Base-by-base conservation (phyloP, 176 grass and related monocot genomes). In the Phoenix dactylifera region DNA sequence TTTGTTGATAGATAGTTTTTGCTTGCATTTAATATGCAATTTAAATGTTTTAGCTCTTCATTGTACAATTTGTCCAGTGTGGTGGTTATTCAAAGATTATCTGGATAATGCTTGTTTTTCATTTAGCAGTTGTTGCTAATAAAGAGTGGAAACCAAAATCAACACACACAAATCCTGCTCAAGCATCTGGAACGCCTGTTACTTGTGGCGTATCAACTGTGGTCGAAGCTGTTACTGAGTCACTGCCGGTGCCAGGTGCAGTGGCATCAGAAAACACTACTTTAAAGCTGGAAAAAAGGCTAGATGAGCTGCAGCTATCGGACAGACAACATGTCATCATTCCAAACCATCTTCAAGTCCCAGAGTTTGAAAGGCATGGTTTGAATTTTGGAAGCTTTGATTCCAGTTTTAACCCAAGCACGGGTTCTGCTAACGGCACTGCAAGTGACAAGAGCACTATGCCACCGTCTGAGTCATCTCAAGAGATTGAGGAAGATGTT, bases 131-230 rank as follows among this genome's bases (percentile, higher is more conserved):
- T 81, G 71, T 78, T 75, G 79, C 66, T 59, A 84, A 82, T 70
- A 95, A 95, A 79, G 90, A 89, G 62, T 95, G 90, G 90, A 95
- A 95, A 64, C 86, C 86, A 75, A 95, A 95, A 75, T 69, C 83
- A 72, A 81, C 68, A 54, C 78, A 75, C 35, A 67, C 18, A 64
- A 70, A 56, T 63, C 57, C 74, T 24, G 19, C 76, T 16, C 76
- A 89, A 72, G 59, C 87, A 73, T 55, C 60, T 50, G 75, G 56
- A 64, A 29, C 10, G 24, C 19, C 69, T 71, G 72, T 55, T 55
- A 51, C 48, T 30, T 18, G 17, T 61, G 66, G 80, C 63, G 62
- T 30, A 71, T 39, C 76, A 69, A 32, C 74, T 58, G 58, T 56
- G 71, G 59, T 63, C 26, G 76, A 80, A 57, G 64, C 26, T 73